Conservation (phyloP, 2,329 filamentous ascomycete species). For the Colletotrichum neosansevieriae region DNA sequence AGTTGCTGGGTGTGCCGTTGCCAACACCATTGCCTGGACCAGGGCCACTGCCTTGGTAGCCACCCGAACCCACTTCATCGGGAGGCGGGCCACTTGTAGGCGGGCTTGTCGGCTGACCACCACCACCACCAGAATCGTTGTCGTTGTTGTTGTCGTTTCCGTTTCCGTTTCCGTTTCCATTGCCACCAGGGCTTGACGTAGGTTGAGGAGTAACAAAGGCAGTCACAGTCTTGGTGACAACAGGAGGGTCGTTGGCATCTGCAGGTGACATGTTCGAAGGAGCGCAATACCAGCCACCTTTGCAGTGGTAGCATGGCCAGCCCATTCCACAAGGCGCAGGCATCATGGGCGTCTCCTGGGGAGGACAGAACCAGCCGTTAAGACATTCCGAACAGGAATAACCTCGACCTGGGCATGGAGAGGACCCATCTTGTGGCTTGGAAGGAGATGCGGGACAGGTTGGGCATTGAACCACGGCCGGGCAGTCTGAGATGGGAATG, state of each 20-base stretch:
- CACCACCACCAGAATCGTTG: not conserved
- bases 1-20: not conserved
- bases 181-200: not conserved
- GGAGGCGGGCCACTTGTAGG: conserved; percentile 4
- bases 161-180: conserved; percentile 6
- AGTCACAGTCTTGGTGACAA: conserved; percentile 27
- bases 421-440: conserved; percentile 9
- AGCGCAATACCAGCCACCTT: conserved; percentile 47
- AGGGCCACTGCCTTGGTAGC: not conserved
- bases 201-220: conserved; percentile 17
- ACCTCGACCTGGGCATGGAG: conserved; percentile 45
- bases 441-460: conserved; percentile 38
- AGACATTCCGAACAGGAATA: conserved; percentile 47
- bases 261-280: conserved; percentile 11
- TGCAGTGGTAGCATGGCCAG: conserved; percentile 50
- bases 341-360: conserved; percentile 48
- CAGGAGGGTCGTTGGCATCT: not conserved
- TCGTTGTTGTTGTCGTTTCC: no score
- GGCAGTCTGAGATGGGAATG: conserved; percentile 33
- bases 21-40: not conserved
- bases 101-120: not conserved
- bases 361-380: conserved; percentile 49
- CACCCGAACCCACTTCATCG: not conserved
- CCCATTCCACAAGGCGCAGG: conserved; percentile 46
- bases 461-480: conserved; percentile 40